Evolutionary conservation across 1,284 basidiomycete genomes (phyloP).

Genomic region (Ustilago loliicola): DNA sequence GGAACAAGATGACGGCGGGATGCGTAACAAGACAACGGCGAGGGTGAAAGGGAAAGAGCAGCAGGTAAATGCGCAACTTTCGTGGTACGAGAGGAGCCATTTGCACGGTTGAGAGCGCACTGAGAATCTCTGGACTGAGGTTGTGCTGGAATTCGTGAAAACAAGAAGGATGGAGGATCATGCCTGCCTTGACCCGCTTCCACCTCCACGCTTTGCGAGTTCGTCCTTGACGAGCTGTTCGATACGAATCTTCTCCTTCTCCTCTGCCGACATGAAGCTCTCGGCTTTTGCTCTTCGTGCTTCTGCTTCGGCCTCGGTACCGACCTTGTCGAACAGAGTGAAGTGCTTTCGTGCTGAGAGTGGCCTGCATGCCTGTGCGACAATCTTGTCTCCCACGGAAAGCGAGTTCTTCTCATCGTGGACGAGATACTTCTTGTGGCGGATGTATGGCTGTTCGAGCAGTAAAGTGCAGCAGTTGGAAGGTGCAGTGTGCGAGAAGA

Average conservation of each 20-base stretch:
- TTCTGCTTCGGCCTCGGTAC: conserved; percentile 38
- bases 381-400: conserved; percentile 63
- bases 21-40: not conserved
- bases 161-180: not conserved
- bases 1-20: not conserved
- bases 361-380: conserved; percentile 62
- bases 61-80: not conserved
- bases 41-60: not conserved
- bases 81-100: not conserved
- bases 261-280: conserved; percentile 57
- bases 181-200: conserved; percentile 25
- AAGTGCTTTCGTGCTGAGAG: conserved; percentile 66
- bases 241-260: conserved; percentile 61
- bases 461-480: no score
- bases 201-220: conserved; percentile 43
- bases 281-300: conserved; percentile 46
- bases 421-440: conserved; percentile 67
- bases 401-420: conserved; percentile 61
- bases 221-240: conserved; percentile 61
- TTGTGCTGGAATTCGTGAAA: not conserved
- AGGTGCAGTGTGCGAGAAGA: no score
- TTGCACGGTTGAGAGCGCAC: not conserved
- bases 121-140: not conserved
- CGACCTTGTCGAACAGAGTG: conserved; percentile 54
- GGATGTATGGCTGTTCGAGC: conserved; percentile 48